Evolutionary conservation across 176 grass and related monocot genomes (phyloP).

Genomic region (Thinopyrum elongatum): DNA sequence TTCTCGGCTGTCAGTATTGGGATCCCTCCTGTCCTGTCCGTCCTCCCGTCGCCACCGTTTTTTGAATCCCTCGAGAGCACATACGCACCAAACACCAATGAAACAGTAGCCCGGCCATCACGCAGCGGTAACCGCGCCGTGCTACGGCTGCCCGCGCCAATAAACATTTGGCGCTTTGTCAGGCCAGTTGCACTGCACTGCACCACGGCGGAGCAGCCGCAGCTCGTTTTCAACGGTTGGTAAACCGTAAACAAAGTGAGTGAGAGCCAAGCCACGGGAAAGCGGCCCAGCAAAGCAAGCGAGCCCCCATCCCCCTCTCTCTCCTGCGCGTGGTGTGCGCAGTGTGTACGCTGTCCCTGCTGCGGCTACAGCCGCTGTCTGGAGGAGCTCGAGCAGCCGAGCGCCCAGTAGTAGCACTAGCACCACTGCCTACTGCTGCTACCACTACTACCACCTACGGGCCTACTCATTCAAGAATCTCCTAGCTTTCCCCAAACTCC

Average conservation of each 20-base stretch:
- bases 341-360: constrained; percentile 24
- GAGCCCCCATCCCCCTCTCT: background rate
- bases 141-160: background rate
- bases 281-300: constrained; percentile 6
- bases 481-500: constrained; percentile 33
- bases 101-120: constrained; percentile 9
- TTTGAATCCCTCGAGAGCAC: background rate
- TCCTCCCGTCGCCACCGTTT: background rate
- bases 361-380: constrained; percentile 32
- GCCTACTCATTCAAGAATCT: constrained; percentile 34
- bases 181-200: background rate
- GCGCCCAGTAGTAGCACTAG: background rate
- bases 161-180: constrained; percentile 24
- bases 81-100: background rate
- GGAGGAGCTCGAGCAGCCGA: constrained; percentile 20
- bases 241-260: constrained; percentile 32
- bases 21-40: constrained; percentile 28
- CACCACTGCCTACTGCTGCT: background rate
- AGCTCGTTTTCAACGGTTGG: constrained; percentile 51
- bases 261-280: constrained; percentile 24
- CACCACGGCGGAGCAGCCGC: background rate
- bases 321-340: constrained; percentile 40
- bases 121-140: background rate
- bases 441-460: background rate
- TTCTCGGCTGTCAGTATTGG: constrained; percentile 26